Conservation (phyloP, 768 basidiomycete genomes). For the Termitomyces sp. region DNA sequence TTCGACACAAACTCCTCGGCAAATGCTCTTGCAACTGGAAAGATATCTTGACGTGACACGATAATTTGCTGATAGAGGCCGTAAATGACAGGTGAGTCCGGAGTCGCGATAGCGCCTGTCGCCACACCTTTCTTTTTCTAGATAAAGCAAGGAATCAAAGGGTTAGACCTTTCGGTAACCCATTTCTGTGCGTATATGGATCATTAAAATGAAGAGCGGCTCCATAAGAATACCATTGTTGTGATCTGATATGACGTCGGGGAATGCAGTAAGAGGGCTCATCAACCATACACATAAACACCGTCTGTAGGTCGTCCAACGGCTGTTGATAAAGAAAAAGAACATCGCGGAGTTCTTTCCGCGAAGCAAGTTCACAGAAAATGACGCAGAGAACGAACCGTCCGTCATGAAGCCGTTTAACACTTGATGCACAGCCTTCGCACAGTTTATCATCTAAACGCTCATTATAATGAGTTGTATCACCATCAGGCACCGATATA, state of each 20-base stretch:
- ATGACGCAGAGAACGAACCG: not conserved
- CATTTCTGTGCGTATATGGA: not conserved
- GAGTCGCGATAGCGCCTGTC: constrained; percentile 34
- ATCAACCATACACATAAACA: not conserved
- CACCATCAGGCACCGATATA: not conserved
- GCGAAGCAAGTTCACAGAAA: not conserved
- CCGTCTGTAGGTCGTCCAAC: not conserved
- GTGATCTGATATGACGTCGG: not conserved
- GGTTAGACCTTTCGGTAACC: no score
- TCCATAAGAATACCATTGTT: not conserved
- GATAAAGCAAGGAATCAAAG: not conserved
- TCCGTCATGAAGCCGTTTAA: not conserved
- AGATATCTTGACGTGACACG: constrained; percentile 43
- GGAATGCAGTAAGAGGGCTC: not conserved
- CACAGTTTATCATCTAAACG: not conserved
- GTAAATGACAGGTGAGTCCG: constrained; percentile 36
- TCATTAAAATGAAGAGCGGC: not conserved
- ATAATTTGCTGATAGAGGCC: constrained; percentile 42
- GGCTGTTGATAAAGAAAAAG: not conserved
- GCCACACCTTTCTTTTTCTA: not conserved
- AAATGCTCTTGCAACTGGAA: constrained; percentile 44
- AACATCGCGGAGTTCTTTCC: not conserved
- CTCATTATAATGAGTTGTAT: no score
- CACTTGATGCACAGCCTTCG: not conserved
- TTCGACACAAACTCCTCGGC: constrained; percentile 45